Evolutionary conservation across 257 asterid genomes (phyloP).

Genomic region (Solanum chaucha): DNA sequence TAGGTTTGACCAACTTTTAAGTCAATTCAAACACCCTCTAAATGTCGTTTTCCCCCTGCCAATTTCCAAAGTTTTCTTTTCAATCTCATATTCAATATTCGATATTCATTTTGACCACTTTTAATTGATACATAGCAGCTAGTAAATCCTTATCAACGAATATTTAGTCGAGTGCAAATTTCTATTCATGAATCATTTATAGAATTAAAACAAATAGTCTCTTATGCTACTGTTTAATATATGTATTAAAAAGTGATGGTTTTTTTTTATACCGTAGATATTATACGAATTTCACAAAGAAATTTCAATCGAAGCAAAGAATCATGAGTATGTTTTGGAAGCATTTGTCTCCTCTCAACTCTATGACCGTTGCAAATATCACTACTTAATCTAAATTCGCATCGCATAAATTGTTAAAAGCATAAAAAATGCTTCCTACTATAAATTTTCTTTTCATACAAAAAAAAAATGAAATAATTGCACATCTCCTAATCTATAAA

Average conservation of each 20-base stretch:
- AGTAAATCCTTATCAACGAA: background rate
- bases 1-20: too few relatives aligned
- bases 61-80: too few relatives aligned
- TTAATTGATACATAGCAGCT: background rate
- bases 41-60: background rate
- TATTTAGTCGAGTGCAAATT: background rate
- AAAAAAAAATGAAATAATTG: background rate
- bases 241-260: background rate
- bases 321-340: background rate
- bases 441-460: background rate
- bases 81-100: too few relatives aligned
- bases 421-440: background rate
- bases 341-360: background rate
- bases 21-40: too few relatives aligned
- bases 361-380: background rate
- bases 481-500: background rate
- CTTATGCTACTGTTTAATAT: background rate
- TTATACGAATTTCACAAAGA: background rate
- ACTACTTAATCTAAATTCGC: background rate
- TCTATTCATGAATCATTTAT: background rate
- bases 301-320: background rate
- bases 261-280: too few relatives aligned
- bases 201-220: background rate
- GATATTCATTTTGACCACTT: too few relatives aligned
- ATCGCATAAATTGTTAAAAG: background rate